A percentile compares a stretch with the other conserved stretches of the same genome.
These are phyloP conservation scores for Vanrija sp. DNA, from an alignment of 1,284 basidiomycete species.

Conservation along the genomic window DNA sequence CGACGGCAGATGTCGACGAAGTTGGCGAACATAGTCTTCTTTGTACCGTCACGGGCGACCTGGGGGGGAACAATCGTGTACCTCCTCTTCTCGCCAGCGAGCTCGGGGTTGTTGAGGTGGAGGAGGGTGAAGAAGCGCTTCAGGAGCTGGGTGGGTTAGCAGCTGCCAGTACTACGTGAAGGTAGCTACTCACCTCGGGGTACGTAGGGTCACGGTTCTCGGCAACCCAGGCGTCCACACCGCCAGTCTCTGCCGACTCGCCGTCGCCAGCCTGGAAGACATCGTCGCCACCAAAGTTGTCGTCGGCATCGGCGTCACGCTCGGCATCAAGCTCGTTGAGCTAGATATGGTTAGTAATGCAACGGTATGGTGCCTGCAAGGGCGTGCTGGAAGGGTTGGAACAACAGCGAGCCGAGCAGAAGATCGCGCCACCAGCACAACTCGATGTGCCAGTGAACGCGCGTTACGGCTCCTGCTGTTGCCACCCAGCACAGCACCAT, in stretches of 20 bases:
- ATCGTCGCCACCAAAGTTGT: conserved; percentile 72
- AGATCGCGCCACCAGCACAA: no score
- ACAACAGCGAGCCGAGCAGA: no score
- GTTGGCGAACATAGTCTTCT: conserved; percentile 94
- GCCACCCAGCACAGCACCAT: not conserved
- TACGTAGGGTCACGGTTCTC: conserved; percentile 94
- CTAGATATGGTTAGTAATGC: conserved; percentile 8
- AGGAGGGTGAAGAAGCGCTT: conserved; percentile 69
- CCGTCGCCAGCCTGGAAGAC: conserved; percentile 64
- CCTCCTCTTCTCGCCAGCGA: conserved; percentile 81
- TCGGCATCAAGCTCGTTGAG: conserved; percentile 48
- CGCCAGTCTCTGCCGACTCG: conserved; percentile 44
- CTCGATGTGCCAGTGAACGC: conserved; percentile 49
- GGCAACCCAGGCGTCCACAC: conserved; percentile 68
- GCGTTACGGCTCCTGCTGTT: not conserved
- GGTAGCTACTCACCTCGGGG: conserved; percentile 50
- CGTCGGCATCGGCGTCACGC: conserved; percentile 62
- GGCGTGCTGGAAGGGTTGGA: not conserved
- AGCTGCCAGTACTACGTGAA: not conserved
- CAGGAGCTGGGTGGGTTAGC: not conserved
- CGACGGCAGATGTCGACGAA: conserved; percentile 96
- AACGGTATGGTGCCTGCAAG: not conserved
- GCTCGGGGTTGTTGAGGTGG: conserved; percentile 89
- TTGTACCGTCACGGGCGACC: conserved; percentile 88
- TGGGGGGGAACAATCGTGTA: conserved; percentile 98